Base-by-base conservation (phyloP, 2,329 filamentous ascomycete genomes). In the Neofusicoccum laricinum region DNA sequence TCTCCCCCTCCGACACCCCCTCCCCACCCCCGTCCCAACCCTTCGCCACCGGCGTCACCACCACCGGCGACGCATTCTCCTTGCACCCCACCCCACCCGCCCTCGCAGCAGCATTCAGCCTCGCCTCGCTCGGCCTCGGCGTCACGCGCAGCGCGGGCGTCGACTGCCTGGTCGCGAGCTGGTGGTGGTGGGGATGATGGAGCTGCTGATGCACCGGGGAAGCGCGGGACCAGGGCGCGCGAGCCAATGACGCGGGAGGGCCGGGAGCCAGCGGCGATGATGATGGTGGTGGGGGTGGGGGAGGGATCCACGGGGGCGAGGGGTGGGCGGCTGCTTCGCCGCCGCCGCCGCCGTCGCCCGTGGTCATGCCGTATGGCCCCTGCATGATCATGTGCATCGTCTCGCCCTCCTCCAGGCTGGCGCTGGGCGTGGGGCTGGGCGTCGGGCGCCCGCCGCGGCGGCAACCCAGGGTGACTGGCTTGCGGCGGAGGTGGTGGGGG, bases 91-190 rank as follows among this genome's bases (percentile, higher is more conserved):
- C 10, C 46, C 17, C 11, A 19, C 14, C 15, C 15, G 48, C 41
- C 41, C 12, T 38, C 12, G 36, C 12, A 10, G 36, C 36, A 6
- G 8, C 12, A 6, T 38, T 38, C 36, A 38, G 7, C 38, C 48
- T 34, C 15, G 30, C 19, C 7, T 45, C 50, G n/a, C 45, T 25
- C 6, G n/a, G 32, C 10, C 36, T 14, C 15, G 45, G 45, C 34
- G 59, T 49, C 5, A 43, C 48, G 15, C 59, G 32, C 32, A 51
- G n/a, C 17, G 59, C 41, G 15, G 55, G 55, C 17, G 55, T 59
- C 25, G 55, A 1, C 67, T 70, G 59, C 65, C 70, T 67, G 17
- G 61, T 61, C 45, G 67, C 61, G 66, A 61, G 46, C 12, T 32
- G 30, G 32, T 30, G 43, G 32, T 32, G 30, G 32, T 30, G 43